Base-by-base conservation (phyloP, 805 yeast genomes). In the Lachancea nothofagi region DNA sequence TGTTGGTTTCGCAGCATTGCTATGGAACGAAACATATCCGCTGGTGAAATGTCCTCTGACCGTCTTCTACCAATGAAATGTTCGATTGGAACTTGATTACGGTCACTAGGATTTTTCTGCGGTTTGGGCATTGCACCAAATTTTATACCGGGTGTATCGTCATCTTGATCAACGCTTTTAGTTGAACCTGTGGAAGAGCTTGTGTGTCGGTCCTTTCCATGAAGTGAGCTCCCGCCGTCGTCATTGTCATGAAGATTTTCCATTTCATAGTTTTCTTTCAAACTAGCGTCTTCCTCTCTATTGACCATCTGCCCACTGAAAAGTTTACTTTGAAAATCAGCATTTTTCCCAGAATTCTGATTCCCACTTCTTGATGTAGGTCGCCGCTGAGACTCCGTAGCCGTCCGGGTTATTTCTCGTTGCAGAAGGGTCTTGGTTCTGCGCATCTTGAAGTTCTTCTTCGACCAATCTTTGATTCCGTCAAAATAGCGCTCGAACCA, bases 401-500 rank as follows among this genome's bases (percentile, higher is more conserved):
- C 36, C 7, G 38, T 36, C 13, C 33, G 32, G 1, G 64, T 58
- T 33, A 57, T 36, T 40, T 62, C 63, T 38, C 64, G 50, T 28
- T 55, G 59, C 29, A 60, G 32, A 19, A 61, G 53, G 0, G 66
- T 62, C 44, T 50, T 61, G 0, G 88, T 77, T 44, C 96, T 70
- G 53, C 98, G 76, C 83, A 88, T 78, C 54, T 77, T 76, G 59
- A 79, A 83, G 57, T 89, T 83, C 43, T 76, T 57, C 54, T 83
- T 84, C n/a, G 97, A 85, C 38, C 73, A 72, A 43, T 71, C 76
- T 45, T 81, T 81, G 58, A 93, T 89, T 49, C 81, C 77, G 56
- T 86, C 90, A 61, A 93, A 87, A 50, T 81, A 74, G 48, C 86
- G 75, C 58, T 88, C 95, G 62, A 85, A 93, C 86, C 95, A 84